Conservation (phyloP, 139 green algal genomes). For the Chlamydomonas schloesseri region DNA sequence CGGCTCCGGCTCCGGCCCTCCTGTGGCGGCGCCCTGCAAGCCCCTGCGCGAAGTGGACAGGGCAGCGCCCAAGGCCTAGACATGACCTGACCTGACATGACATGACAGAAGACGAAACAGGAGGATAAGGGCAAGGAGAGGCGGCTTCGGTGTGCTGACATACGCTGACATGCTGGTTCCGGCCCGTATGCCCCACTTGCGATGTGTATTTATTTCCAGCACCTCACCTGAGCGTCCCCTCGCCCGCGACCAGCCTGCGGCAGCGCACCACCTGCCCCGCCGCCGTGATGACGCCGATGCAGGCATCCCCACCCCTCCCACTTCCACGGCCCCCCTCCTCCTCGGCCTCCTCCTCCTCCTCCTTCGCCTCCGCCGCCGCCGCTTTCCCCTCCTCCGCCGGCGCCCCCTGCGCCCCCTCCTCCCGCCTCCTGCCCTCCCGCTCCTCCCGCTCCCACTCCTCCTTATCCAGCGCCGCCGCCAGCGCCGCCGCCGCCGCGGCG, state of each 20-base stretch:
- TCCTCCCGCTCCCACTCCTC: background rate
- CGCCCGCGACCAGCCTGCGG: background rate
- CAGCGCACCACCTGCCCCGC: conserved; percentile 36
- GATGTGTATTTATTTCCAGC: no score
- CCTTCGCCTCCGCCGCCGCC: background rate
- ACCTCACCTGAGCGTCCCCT: background rate
- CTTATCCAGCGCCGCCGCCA: background rate
- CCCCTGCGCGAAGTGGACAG: no score
- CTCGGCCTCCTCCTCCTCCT: background rate
- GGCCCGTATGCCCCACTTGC: no score
- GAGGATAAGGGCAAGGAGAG: no score
- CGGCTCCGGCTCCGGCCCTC: no score
- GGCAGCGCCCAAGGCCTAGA: no score
- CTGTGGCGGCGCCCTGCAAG: background rate
- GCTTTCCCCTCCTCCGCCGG: background rate
- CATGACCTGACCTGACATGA: no score
- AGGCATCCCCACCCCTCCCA: background rate
- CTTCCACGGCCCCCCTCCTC: background rate
- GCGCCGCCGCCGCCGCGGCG: background rate
- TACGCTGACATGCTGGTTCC: no score
- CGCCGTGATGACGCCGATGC: conserved; percentile 5
- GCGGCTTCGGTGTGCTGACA: no score
- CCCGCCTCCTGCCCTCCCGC: background rate
- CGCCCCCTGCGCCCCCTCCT: background rate
- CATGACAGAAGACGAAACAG: no score